Evolutionary conservation across 2,329 filamentous ascomycete species (phyloP).

Genomic region (Elsinoe arachidis): DNA sequence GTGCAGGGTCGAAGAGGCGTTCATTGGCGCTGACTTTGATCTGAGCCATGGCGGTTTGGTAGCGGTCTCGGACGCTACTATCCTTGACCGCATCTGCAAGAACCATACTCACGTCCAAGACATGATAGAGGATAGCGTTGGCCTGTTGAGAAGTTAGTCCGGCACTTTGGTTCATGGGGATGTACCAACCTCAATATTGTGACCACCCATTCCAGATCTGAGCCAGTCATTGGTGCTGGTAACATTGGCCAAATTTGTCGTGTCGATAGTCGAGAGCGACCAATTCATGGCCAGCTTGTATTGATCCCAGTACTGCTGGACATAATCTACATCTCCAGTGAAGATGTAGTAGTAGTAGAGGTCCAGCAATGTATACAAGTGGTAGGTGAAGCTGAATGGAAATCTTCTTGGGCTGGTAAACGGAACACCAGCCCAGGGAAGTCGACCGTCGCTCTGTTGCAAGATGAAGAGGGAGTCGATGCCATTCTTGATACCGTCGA

Average conservation of each 20-base stretch:
- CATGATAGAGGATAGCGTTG: constrained; percentile 42
- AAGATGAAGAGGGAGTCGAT: constrained; percentile 32
- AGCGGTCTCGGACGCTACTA: constrained; percentile 32
- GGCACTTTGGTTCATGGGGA: neutral
- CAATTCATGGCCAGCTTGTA: constrained; percentile 38
- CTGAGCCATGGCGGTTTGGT: constrained; percentile 32
- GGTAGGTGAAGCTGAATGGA: constrained; percentile 44
- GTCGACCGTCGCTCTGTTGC: constrained; percentile 8
- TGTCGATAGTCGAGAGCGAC: constrained; percentile 35
- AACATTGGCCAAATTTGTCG: constrained; percentile 38
- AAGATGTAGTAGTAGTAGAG: constrained; percentile 36
- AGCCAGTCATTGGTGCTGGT: constrained; percentile 41
- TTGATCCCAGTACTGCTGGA: constrained; percentile 34
- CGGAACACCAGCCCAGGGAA: constrained; percentile 21
- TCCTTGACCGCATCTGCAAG: constrained; percentile 42
- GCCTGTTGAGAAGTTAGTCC: constrained; percentile 15
- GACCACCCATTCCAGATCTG: constrained; percentile 41
- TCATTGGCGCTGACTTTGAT: constrained; percentile 37
- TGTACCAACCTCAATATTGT: constrained; percentile 33
- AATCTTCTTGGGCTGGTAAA: constrained; percentile 19
- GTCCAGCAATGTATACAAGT: constrained; percentile 42
- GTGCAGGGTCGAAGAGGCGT: constrained; percentile 20
- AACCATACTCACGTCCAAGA: constrained; percentile 42
- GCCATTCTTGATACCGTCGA: constrained; percentile 43
- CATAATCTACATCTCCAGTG: constrained; percentile 33